Conservation (phyloP, 208 protist genomes). For the Strigomonas culicis region DNA sequence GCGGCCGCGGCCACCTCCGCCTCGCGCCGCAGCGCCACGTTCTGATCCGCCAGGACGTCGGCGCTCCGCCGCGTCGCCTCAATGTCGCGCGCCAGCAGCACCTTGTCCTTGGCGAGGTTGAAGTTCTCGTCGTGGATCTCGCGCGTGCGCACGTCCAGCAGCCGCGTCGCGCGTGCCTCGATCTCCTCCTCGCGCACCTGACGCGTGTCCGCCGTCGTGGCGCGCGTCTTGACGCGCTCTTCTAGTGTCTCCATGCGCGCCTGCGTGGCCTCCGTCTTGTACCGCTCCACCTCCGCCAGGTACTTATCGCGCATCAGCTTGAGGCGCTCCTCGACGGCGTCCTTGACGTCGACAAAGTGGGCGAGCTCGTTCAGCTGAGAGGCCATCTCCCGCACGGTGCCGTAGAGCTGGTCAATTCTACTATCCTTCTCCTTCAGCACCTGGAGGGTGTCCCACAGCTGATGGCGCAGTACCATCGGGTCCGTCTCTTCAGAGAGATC, state of each 20-base stretch:
- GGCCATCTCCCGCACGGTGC: constrained; percentile 51
- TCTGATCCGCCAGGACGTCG: constrained; percentile 31
- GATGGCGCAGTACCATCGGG: not conserved
- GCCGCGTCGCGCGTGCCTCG: constrained; percentile 40
- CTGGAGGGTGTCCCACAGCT: constrained; percentile 14
- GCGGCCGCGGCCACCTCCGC: constrained; percentile 32
- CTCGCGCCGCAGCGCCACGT: constrained; percentile 40
- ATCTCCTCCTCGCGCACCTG: constrained; percentile 51
- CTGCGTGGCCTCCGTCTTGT: constrained; percentile 19
- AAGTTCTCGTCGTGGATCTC: constrained; percentile 70
- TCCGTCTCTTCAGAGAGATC: too few relatives aligned
- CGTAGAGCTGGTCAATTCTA: constrained; percentile 38
- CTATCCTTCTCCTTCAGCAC: constrained; percentile 33
- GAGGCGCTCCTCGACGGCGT: constrained; percentile 46
- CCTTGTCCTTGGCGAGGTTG: constrained; percentile 64
- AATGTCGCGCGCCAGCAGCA: constrained; percentile 53
- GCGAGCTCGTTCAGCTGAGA: constrained; percentile 43
- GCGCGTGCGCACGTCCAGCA: constrained; percentile 59
- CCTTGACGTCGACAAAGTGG: constrained; percentile 47
- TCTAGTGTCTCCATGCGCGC: constrained; percentile 68
- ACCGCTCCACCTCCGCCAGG: constrained; percentile 21
- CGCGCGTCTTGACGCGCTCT: constrained; percentile 59
- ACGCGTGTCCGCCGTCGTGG: constrained; percentile 46
- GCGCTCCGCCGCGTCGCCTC: constrained; percentile 10
- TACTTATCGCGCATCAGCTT: constrained; percentile 28